Evolutionary conservation across 2,329 filamentous ascomycete genomes (phyloP).

Genomic region (Botrytis elliptica): DNA sequence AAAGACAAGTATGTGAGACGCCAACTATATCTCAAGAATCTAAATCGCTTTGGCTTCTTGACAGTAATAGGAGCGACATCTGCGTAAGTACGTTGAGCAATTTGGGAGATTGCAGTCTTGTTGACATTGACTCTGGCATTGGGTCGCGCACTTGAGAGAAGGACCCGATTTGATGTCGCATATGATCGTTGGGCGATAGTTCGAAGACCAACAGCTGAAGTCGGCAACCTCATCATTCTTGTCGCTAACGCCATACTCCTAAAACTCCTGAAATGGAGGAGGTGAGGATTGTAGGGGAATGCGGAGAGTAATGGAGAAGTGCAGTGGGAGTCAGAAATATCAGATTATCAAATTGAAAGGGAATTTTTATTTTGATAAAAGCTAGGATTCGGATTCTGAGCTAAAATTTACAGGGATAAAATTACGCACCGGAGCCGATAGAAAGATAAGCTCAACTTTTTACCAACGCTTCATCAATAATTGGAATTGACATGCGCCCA

Average conservation of each 20-base stretch:
- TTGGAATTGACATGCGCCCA: neutral
- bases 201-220: conserved; percentile 36
- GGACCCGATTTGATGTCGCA: conserved; percentile 31
- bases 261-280: conserved; percentile 17
- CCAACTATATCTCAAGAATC: conserved; percentile 76
- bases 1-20: conserved; percentile 75
- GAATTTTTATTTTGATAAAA: conserved; percentile 23
- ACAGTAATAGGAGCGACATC: conserved; percentile 45
- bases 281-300: neutral
- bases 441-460: conserved; percentile 8
- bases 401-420: conserved; percentile 15
- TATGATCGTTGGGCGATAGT: conserved; percentile 34
- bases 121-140: conserved; percentile 29
- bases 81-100: conserved; percentile 47
- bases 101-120: conserved; percentile 39
- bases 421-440: conserved; percentile 12
- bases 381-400: conserved; percentile 6
- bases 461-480: neutral
- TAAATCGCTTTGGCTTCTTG: conserved; percentile 59
- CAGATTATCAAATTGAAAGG: conserved; percentile 1
- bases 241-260: conserved; percentile 38
- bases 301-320: neutral
- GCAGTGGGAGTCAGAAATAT: neutral
- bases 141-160: conserved; percentile 34
- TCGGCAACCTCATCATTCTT: conserved; percentile 37